Conservation (phyloP, 1,284 basidiomycete species). For the Trametes sp. region DNA sequence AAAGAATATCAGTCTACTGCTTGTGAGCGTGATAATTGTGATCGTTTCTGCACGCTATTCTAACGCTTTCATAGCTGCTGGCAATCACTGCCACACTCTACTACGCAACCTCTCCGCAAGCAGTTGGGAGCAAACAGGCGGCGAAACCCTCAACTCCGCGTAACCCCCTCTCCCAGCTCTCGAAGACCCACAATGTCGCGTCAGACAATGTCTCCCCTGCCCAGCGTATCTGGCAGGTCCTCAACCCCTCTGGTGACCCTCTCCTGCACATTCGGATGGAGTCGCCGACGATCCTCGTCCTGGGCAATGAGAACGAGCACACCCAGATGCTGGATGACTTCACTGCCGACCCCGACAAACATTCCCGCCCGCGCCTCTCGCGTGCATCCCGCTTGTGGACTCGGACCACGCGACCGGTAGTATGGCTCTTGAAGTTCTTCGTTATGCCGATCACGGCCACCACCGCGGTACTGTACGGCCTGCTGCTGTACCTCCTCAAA, state of each 20-base stretch:
- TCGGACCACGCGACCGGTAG: conserved; percentile 59
- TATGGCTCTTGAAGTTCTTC: conserved; percentile 85
- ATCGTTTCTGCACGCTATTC: conserved; percentile 12
- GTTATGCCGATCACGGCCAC: conserved; percentile 86
- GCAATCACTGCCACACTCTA: conserved; percentile 78
- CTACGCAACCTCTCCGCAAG: conserved; percentile 64
- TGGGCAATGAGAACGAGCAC: conserved; percentile 50
- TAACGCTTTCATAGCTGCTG: conserved; percentile 58
- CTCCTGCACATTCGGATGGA: conserved; percentile 86
- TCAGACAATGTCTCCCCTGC: conserved; percentile 52
- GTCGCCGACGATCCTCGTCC: conserved; percentile 78
- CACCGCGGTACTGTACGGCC: conserved; percentile 74
- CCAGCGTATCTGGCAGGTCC: conserved; percentile 79
- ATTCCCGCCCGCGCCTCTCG: conserved; percentile 50
- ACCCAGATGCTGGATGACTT: conserved; percentile 18
- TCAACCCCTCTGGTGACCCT: conserved; percentile 77
- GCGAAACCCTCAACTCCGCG: conserved; percentile 36
- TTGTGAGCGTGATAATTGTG: conserved; percentile 55
- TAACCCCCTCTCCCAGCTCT: conserved; percentile 47
- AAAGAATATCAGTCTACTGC: conserved; percentile 81
- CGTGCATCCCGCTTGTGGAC: conserved; percentile 55
- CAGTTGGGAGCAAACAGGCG: conserved; percentile 46
- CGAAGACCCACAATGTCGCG: conserved; percentile 35
- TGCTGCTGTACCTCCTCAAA: conserved; percentile 91
- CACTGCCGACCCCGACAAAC: conserved; percentile 37